A percentile compares a stretch with the other conserved stretches of the same genome.
phyloP scores from a whole-genome alignment of 108 stramenopile genomes.

The Nannochloropsis salina region DNA sequence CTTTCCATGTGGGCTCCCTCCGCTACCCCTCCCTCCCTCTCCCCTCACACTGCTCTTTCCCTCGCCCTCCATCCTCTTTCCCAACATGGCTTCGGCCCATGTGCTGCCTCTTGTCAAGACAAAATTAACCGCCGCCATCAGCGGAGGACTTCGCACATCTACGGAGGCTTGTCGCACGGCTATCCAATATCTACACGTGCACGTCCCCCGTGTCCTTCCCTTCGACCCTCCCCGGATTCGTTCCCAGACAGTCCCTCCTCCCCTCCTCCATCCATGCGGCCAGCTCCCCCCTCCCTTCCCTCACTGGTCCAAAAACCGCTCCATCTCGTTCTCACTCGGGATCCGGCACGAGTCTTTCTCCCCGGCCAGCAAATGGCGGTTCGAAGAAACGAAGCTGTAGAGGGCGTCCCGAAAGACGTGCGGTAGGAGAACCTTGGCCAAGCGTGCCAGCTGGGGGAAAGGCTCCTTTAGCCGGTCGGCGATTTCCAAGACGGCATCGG shows the following conservation, averaged over 20 bases:
- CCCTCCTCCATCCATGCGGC: not conserved
- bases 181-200: no score
- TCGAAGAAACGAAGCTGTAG: not conserved
- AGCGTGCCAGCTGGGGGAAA: not conserved
- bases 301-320: conserved; percentile 14
- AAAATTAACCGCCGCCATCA: no score
- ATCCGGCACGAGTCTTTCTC: conserved; percentile 9
- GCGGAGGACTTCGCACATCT: no score
- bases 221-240: no score
- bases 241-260: not conserved
- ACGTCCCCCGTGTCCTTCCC: no score
- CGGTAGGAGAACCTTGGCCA: conserved; percentile 1
- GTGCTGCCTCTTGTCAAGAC: no score
- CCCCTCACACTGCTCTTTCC: no score
- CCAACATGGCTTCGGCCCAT: no score
- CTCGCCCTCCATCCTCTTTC: no score
- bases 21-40: no score
- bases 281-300: not conserved
- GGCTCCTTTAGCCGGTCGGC: not conserved
- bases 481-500: not conserved
- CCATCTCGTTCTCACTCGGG: conserved; percentile 19
- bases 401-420: not conserved
- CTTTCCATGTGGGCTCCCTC: no score
- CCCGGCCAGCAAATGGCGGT: not conserved
- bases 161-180: no score